Conservation (phyloP, 2,329 filamentous ascomycete species). For the Aspergillus fijiensis region DNA sequence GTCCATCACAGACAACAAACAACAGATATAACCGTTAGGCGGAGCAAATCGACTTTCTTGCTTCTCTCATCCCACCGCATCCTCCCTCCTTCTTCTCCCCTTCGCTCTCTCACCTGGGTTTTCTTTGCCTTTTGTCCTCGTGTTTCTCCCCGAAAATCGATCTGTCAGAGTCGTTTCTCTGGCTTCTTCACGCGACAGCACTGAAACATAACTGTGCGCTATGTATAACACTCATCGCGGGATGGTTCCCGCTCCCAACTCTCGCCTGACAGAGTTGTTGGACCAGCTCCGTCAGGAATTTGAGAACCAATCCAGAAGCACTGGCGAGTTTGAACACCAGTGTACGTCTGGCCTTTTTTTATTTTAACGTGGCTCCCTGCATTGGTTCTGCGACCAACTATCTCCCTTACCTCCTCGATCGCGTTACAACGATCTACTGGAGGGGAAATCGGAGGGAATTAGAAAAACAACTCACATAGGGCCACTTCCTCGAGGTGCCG, state of each 20-base stretch:
- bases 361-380: neutral
- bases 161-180: neutral
- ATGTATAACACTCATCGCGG: conserved; percentile 90
- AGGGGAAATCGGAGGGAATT: neutral
- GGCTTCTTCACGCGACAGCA: neutral
- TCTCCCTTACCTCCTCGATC: neutral
- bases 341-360: conserved; percentile 61
- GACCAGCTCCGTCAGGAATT: conserved; percentile 91
- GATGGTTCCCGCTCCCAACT: conserved; percentile 69
- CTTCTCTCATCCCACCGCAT: neutral
- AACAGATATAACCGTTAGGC: neutral
- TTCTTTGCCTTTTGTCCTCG: neutral
- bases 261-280: conserved; percentile 83
- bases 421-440: neutral
- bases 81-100: neutral
- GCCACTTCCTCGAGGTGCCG: neutral
- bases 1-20: neutral
- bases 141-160: neutral
- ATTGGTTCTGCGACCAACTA: neutral
- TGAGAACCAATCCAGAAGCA: conserved; percentile 76
- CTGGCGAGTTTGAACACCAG: conserved; percentile 87
- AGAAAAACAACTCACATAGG: neutral
- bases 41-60: neutral
- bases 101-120: neutral
- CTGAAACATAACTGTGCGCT: conserved; percentile 22